Conservation (phyloP, 1,284 basidiomycete genomes). For the Cryptococcus sp. region DNA sequence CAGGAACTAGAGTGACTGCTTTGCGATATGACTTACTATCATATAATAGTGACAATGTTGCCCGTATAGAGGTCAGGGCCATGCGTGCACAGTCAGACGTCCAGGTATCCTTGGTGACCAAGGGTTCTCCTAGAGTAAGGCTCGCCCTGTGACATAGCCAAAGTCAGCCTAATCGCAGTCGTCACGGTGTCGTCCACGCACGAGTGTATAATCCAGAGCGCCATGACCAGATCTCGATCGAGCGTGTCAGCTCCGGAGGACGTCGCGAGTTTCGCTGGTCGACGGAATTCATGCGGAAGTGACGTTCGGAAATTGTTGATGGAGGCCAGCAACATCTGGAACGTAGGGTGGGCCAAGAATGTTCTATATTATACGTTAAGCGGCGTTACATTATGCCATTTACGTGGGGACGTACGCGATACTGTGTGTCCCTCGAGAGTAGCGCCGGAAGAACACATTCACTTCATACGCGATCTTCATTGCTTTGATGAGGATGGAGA, state of each 20-base stretch:
- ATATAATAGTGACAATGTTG: constrained; percentile 44
- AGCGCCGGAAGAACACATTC: constrained; percentile 36
- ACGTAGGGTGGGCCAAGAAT: constrained; percentile 32
- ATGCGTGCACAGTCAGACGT: constrained; percentile 39
- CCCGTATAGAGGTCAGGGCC: constrained; percentile 43
- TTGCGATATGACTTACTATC: constrained; percentile 31
- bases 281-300: constrained; percentile 36
- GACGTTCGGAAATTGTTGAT: constrained; percentile 42
- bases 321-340: constrained; percentile 36
- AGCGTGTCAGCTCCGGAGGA: constrained; percentile 17
- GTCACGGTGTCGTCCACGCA: constrained; percentile 7
- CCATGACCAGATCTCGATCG: constrained; percentile 37
- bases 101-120: constrained; percentile 44
- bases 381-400: not conserved
- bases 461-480: constrained; percentile 59
- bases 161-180: constrained; percentile 1
- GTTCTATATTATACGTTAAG: constrained; percentile 11
- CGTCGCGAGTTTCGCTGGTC: constrained; percentile 23
- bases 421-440: constrained; percentile 34
- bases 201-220: constrained; percentile 37
- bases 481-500: constrained; percentile 65
- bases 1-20: not conserved
- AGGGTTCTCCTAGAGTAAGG: constrained; percentile 37
- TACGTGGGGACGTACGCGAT: constrained; percentile 17
- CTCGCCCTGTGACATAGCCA: constrained; percentile 16